Conservation (phyloP, 2,329 filamentous ascomycete genomes). For the Neonectria hederae region DNA sequence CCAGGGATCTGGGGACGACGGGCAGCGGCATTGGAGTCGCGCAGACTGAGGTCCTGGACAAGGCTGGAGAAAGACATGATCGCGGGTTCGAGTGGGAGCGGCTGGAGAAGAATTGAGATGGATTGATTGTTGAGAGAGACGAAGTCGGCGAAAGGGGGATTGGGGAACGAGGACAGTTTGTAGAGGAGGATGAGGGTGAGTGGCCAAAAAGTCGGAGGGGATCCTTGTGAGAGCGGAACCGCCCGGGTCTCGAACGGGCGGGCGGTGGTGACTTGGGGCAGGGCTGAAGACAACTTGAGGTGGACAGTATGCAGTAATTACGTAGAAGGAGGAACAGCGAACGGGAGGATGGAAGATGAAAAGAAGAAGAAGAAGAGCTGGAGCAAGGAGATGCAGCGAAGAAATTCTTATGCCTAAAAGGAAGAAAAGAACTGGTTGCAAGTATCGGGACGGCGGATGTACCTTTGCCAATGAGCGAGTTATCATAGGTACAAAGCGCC, state of each 20-base stretch:
- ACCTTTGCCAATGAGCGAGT: constrained; percentile 39
- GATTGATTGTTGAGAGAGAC: constrained; percentile 16
- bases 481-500: constrained; percentile 23
- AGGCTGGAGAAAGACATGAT: constrained; percentile 75
- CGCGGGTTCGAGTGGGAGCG: constrained; percentile 22
- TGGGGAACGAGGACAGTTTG: constrained; percentile 25
- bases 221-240: constrained; percentile 32
- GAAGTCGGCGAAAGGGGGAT: constrained; percentile 14
- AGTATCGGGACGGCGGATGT: neutral
- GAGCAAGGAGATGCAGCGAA: neutral
- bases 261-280: neutral
- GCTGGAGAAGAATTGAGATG: constrained; percentile 4
- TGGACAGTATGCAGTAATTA: neutral
- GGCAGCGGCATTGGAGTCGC: constrained; percentile 58
- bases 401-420: constrained; percentile 4
- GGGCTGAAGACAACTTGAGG: neutral
- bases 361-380: constrained; percentile 3
- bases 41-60: constrained; percentile 70
- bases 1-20: constrained; percentile 55
- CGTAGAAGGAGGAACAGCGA: neutral
- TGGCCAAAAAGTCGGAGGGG: constrained; percentile 38
- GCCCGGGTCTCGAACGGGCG: constrained; percentile 25
- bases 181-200: constrained; percentile 16
- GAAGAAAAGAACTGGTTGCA: constrained; percentile 16
- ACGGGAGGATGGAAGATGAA: neutral